Evolutionary conservation across 768 basidiomycete species (phyloP), one percentile per base, ranked within the genome.

Genomic region (Pleurotus citrinopileatus): DNA sequence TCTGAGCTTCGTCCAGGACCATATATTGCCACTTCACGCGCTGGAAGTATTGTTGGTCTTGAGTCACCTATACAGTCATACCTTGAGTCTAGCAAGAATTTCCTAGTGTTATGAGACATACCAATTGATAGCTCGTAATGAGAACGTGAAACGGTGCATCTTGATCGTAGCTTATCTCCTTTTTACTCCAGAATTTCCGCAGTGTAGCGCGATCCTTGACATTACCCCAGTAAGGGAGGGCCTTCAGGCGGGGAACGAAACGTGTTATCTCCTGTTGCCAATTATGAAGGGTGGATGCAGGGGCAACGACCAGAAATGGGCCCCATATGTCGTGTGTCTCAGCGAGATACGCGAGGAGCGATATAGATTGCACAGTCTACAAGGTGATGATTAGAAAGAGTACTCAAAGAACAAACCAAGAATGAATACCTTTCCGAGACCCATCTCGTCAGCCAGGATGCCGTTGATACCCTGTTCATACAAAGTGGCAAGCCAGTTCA

Each of bases 401-500:
- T 19, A 40, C 10, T 8, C 50, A 38, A 46, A n/a, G 47, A 12
- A 29, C 10, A 8, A 9, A 36, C 22, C 6, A 20, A 50, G 45
- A 59, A 20, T 27, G 5, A 34, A 48, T 40, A 84, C 90, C 80
- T 93, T 93, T 59, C 90, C 90, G 8, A 93, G 82, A 71, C 94
- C 94, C 96, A 98, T 98, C 72, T 99, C 97, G 66, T 99, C 97
- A 2, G 97, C 97, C 19, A 99, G 80, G 62, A 99, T 99, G 44
- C 97, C 97, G 64, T 99, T 99, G 79, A 98, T 98, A 42, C 97
- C 97, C 69, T 98, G 96, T 67, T 98, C 97, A 64, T 98, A 99
- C 19, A 99, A 75, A 13, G 95, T 97, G 15, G 88, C 97, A 22
- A 99, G 76, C 97, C 97, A 99, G 59, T 97, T 98, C 28, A 99